Evolutionary conservation across 2,329 filamentous ascomycete species (phyloP).

Genomic region (Thielaviopsis populi): DNA sequence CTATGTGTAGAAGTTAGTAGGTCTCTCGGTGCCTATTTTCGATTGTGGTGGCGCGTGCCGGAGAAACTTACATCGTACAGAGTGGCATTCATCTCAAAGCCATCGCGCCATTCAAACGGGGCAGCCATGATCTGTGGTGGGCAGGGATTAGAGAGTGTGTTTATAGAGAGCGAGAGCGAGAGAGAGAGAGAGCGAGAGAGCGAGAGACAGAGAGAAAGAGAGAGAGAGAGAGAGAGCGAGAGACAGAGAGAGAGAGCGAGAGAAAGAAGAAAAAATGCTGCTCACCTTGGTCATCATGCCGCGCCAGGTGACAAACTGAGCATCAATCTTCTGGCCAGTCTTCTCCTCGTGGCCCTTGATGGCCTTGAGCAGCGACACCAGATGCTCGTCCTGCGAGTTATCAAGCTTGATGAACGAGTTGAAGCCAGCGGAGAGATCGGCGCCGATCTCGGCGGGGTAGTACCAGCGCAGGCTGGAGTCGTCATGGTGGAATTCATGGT

Average conservation of each 20-base stretch:
- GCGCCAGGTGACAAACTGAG: conserved; percentile 79
- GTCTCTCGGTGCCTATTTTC: neutral
- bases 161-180: too few species aligned
- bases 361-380: conserved; percentile 67
- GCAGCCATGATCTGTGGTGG: conserved; percentile 59
- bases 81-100: conserved; percentile 94
- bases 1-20: conserved; percentile 22
- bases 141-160: conserved; percentile 10
- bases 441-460: conserved; percentile 57
- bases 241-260: too few species aligned
- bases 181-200: too few species aligned
- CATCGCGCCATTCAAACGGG: conserved; percentile 68
- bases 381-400: conserved; percentile 68
- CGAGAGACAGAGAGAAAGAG: too few species aligned
- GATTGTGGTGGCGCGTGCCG: too few species aligned
- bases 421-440: conserved; percentile 67
- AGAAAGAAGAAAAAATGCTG: neutral
- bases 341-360: conserved; percentile 59
- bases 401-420: conserved; percentile 72
- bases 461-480: conserved; percentile 77
- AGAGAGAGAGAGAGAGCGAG: too few species aligned
- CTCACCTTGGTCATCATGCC: conserved; percentile 95
- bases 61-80: conserved; percentile 54
- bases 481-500: conserved; percentile 61
- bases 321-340: conserved; percentile 51